Percentiles rank a stretch among this genome's conserved stretches.
Conservation (phyloP, 192 early-diverging fungal genomes). For the Coemansia sp. region DNA sequence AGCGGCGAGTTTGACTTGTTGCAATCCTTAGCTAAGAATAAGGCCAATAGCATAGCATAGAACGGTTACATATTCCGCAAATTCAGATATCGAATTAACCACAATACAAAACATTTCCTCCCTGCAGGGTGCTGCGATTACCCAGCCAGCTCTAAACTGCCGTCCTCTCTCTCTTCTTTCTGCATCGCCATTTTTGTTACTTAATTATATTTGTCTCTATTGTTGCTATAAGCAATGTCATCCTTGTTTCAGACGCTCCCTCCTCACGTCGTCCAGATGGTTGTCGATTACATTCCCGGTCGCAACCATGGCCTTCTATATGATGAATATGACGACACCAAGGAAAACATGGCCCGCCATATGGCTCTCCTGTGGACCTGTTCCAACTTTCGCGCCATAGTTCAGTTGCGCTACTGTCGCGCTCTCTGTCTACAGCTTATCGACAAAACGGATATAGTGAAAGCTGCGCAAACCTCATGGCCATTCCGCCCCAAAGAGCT, state of each 20-base stretch:
- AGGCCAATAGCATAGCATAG: not conserved
- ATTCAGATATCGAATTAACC: too few relatives aligned
- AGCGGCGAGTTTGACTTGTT: constrained; percentile 68
- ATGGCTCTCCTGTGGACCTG: not conserved
- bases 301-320: not conserved
- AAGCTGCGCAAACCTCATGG: not conserved
- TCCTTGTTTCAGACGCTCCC: not conserved
- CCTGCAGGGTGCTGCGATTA: too few relatives aligned
- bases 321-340: not conserved
- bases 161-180: not conserved
- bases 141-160: too few relatives aligned
- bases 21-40: not conserved
- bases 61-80: too few relatives aligned
- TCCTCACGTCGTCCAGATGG: not conserved
- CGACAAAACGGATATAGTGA: not conserved
- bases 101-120: too few relatives aligned
- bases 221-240: not conserved
- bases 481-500: not conserved
- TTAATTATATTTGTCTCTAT: not conserved
- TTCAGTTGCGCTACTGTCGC: not conserved
- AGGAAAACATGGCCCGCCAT: not conserved
- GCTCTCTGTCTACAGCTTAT: not conserved
- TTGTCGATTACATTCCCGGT: not conserved
- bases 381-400: not conserved
- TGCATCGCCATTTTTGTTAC: not conserved